Evolutionary conservation across 148 eudicot genomes (phyloP).

Genomic region (Chenopodium suecicum): DNA sequence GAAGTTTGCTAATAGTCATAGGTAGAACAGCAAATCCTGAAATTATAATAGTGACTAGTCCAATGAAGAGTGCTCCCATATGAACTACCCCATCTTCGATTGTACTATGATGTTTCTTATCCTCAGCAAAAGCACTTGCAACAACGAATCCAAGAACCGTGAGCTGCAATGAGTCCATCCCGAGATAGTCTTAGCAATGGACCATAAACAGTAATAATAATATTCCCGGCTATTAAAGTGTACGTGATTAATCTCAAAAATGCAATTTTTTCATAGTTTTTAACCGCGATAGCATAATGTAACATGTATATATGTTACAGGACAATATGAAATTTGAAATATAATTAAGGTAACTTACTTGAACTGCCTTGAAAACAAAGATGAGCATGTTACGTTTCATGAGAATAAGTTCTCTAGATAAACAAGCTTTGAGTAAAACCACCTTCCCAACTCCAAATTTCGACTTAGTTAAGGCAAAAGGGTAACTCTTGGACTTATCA

Average conservation of each 20-base stretch:
- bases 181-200: neutral
- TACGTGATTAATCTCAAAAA: neutral
- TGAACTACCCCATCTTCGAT: conserved; percentile 27
- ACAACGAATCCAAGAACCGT: conserved; percentile 45
- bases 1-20: conserved; percentile 30
- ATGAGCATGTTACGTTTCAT: conserved; percentile 56
- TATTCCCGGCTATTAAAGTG: neutral
- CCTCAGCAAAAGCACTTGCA: conserved; percentile 50
- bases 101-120: conserved; percentile 21
- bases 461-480: conserved; percentile 32
- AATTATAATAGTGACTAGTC: conserved; percentile 23
- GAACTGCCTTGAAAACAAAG: conserved; percentile 45
- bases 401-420: conserved; percentile 54
- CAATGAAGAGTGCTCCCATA: conserved; percentile 34
- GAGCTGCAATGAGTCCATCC: conserved; percentile 37
- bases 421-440: conserved; percentile 55
- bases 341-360: conserved; percentile 14
- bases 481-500: conserved; percentile 39
- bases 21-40: conserved; percentile 34
- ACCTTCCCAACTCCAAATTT: conserved; percentile 53
- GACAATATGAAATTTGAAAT: neutral
- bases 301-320: neutral
- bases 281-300: neutral
- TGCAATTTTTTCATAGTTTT: too few relatives aligned
- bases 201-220: too few relatives aligned